A percentile compares a stretch with the other conserved stretches of the same genome.
Conservation (phyloP, 164 flowering plant species). For the Nelumbo lutea region DNA sequence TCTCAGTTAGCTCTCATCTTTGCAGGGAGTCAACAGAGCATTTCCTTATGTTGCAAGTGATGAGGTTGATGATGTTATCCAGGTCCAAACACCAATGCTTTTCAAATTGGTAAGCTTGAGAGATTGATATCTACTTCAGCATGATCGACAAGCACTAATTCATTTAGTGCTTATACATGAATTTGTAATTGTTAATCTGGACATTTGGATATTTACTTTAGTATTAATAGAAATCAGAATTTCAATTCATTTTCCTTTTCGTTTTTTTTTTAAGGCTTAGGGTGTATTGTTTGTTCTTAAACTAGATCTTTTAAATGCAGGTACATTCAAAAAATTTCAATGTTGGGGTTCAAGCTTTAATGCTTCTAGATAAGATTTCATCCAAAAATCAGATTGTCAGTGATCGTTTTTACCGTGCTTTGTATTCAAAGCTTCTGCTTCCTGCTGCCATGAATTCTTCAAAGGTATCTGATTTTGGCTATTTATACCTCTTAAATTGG, state of each 20-base stretch:
- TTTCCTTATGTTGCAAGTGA: conserved; percentile 79
- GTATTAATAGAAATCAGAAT: too few relatives aligned
- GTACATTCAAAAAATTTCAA: conserved; percentile 95
- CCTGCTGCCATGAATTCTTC: conserved; percentile 92
- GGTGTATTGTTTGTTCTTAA: background rate
- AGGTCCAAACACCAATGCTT: conserved; percentile 80
- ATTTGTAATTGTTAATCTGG: background rate
- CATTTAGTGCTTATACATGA: background rate
- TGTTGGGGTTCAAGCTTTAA: conserved; percentile 88
- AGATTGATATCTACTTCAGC: background rate
- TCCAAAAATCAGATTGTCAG: conserved; percentile 89
- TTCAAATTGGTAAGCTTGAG: conserved; percentile 65
- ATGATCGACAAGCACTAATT: background rate
- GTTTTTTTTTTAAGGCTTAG: too few relatives aligned
- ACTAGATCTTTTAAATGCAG: conserved; percentile 33
- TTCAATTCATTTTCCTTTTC: too few relatives aligned
- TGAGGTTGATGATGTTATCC: conserved; percentile 85
- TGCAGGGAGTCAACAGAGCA: conserved; percentile 95
- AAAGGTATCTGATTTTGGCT: conserved; percentile 40
- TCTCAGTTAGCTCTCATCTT: conserved; percentile 2
- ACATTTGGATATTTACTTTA: background rate
- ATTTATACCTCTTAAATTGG: too few relatives aligned
- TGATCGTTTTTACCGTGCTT: conserved; percentile 90
- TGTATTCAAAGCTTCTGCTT: conserved; percentile 80
- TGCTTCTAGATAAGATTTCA: conserved; percentile 91